These are phyloP conservation scores for Nicotiana sylvestris DNA, from an alignment of 257 asterid genomes.

Conservation along the genomic window DNA sequence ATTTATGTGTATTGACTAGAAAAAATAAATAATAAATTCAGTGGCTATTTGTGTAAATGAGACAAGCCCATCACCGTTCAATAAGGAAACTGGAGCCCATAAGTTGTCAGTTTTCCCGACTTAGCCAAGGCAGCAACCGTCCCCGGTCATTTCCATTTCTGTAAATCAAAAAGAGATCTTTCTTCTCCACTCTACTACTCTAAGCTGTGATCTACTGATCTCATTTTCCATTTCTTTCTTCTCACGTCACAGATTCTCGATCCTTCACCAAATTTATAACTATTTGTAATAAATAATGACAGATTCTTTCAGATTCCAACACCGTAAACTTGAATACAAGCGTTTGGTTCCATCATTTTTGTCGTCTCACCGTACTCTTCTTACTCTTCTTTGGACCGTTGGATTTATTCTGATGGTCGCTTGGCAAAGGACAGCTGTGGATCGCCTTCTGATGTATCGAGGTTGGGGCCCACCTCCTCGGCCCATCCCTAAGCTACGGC, in stretches of 20 bases:
- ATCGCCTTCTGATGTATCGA: constrained; percentile 26
- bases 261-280: background rate
- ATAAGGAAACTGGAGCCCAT: no score
- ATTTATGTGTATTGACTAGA: no score
- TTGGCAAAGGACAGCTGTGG: constrained; percentile 63
- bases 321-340: constrained; percentile 39
- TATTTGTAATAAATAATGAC: constrained; percentile 33
- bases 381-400: constrained; percentile 59
- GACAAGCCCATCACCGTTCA: no score
- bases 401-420: constrained; percentile 58
- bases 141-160: background rate
- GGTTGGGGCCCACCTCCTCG: constrained; percentile 31
- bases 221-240: background rate
- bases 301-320: constrained; percentile 36
- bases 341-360: constrained; percentile 34
- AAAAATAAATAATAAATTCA: no score
- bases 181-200: background rate
- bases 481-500: constrained; percentile 68
- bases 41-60: no score
- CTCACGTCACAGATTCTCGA: background rate
- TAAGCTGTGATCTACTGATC: constrained; percentile 4
- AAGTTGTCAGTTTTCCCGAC: no score
- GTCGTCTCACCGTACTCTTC: constrained; percentile 36
- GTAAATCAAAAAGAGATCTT: background rate
- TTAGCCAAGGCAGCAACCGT: background rate